Percentiles rank a stretch among this genome's conserved stretches.
These are phyloP conservation scores for Amylocystis lapponica DNA, from an alignment of 768 basidiomycete genomes.

Conservation along the genomic window DNA sequence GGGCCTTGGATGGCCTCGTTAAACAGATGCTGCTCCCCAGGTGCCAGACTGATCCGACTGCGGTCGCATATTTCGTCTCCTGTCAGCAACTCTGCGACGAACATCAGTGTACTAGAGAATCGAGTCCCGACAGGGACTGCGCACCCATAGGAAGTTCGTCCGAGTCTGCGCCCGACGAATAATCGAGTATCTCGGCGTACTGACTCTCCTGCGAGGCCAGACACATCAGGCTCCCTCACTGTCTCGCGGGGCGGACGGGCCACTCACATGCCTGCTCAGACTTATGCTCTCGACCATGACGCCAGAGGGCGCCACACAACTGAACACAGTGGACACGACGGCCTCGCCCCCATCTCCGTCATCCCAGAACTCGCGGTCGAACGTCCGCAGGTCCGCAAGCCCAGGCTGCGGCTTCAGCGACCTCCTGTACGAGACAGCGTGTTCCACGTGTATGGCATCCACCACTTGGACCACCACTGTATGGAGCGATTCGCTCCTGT, in stretches of 20 bases:
- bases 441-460: constrained; percentile 51
- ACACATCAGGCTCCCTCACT: too few species aligned
- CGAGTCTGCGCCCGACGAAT: constrained; percentile 41
- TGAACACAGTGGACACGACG: constrained; percentile 44
- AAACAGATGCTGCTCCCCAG: constrained; percentile 32
- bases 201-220: constrained; percentile 40
- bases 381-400: constrained; percentile 47
- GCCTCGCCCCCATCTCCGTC: constrained; percentile 50
- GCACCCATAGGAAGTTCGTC: constrained; percentile 44
- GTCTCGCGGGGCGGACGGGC: too few species aligned
- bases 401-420: constrained; percentile 36
- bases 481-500: constrained; percentile 55
- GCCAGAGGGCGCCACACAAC: constrained; percentile 32
- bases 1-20: constrained; percentile 38
- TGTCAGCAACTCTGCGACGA: constrained; percentile 46
- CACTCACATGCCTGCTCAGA: constrained; percentile 43
- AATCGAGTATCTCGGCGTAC: constrained; percentile 44
- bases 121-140: background rate
- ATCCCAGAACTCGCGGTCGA: constrained; percentile 50
- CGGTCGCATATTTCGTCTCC: constrained; percentile 61
- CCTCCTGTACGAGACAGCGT: constrained; percentile 50
- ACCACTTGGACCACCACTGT: constrained; percentile 64
- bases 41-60: constrained; percentile 45
- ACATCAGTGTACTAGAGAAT: background rate
- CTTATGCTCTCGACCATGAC: constrained; percentile 46